These are phyloP conservation scores for Rheum nobile DNA, from an alignment of 148 eudicot genomes.

Conservation along the genomic window DNA sequence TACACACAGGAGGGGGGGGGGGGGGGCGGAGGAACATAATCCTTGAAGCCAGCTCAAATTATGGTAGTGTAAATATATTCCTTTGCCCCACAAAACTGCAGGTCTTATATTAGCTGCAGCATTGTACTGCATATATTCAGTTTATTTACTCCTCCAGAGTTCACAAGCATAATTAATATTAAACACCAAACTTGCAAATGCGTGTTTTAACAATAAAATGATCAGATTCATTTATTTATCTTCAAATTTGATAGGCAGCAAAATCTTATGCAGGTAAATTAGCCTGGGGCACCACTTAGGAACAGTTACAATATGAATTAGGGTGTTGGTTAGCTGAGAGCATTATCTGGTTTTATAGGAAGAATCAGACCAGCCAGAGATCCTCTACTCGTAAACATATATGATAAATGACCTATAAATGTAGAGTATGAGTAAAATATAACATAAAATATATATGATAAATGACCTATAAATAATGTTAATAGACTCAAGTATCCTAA, in stretches of 20 bases:
- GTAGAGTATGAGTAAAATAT: no score
- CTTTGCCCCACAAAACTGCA: background rate
- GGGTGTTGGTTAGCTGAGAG: background rate
- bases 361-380: background rate
- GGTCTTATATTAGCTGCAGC: background rate
- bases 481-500: no score
- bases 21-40: background rate
- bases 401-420: background rate
- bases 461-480: no score
- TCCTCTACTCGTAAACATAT: background rate
- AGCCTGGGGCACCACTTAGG: background rate
- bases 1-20: background rate
- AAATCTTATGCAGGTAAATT: background rate
- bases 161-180: background rate
- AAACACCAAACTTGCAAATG: background rate
- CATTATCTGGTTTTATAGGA: background rate
- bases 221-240: background rate
- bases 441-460: no score
- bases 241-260: no score
- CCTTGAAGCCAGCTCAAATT: background rate
- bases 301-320: background rate
- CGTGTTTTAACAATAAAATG: background rate
- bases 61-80: background rate
- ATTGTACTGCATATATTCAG: background rate
- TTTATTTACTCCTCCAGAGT: background rate